These are phyloP conservation scores for Carpinus viminea DNA, from an alignment of 306 rosid species.

Conservation along the genomic window DNA sequence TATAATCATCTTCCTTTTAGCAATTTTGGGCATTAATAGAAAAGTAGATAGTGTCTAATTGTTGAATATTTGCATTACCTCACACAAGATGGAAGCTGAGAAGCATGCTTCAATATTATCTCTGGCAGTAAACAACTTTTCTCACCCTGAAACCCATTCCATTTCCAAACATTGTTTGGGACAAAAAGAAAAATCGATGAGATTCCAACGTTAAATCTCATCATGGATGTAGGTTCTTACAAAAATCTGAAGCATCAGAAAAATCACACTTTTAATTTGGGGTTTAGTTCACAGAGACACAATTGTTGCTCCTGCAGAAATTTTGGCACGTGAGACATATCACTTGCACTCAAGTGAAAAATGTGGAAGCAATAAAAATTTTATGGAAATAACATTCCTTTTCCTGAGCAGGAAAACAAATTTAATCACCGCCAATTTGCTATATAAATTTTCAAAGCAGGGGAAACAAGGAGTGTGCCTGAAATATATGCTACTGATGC, in stretches of 20 bases:
- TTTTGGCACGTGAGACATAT: conserved; percentile 4
- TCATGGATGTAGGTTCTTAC: conserved; percentile 4
- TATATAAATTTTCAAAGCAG: neutral
- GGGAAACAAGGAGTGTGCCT: neutral
- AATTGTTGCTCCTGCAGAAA: conserved; percentile 8
- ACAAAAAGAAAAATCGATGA: neutral
- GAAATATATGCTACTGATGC: neutral
- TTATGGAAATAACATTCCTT: neutral
- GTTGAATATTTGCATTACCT: conserved; percentile 41
- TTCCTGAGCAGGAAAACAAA: neutral
- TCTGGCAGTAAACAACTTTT: conserved; percentile 36
- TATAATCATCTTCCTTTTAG: conserved; percentile 7
- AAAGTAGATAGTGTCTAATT: conserved; percentile 8
- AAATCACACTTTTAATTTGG: neutral
- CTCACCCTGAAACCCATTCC: conserved; percentile 53
- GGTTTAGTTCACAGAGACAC: neutral
- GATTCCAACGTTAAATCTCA: conserved; percentile 17
- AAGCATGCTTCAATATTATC: conserved; percentile 41
- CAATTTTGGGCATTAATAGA: conserved; percentile 15
- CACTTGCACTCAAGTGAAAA: neutral
- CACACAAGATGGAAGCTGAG: conserved; percentile 44
- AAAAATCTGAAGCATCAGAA: neutral
- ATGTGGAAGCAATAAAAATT: conserved; percentile 10
- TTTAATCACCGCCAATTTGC: neutral
- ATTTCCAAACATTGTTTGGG: conserved; percentile 19